Conservation (phyloP, 192 early-diverging fungal species). For the Rhizophlyctis rosea region DNA sequence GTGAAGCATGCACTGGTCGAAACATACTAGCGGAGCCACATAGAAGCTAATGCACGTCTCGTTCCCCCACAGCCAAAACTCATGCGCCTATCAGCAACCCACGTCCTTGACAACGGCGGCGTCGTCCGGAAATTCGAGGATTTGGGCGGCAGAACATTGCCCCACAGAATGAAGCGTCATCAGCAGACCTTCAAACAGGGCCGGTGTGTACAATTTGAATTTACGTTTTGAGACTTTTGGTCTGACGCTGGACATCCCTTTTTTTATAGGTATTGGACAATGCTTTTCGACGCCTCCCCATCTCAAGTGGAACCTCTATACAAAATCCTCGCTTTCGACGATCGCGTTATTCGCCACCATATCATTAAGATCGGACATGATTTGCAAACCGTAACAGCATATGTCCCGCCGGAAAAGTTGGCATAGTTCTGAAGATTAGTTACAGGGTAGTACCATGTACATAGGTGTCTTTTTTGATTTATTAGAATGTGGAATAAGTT, state of each 20-base stretch:
- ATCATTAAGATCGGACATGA: slow-evolving; percentile 47
- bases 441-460: no score
- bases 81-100: slow-evolving; percentile 69
- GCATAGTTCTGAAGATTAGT: slow-evolving; percentile 2
- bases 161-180: slow-evolving; percentile 86
- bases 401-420: slow-evolving; percentile 21
- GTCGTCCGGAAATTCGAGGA: slow-evolving; percentile 82
- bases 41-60: no score
- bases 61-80: no score
- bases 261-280: slow-evolving; percentile 32
- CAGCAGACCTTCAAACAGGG: slow-evolving; percentile 56
- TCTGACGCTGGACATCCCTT: slow-evolving; percentile 2
- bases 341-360: slow-evolving; percentile 47
- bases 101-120: slow-evolving; percentile 79
- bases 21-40: no score
- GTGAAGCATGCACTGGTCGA: no score
- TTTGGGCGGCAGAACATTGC: slow-evolving; percentile 63
- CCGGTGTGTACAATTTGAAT: slow-evolving; percentile 28
- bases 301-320: slow-evolving; percentile 29
- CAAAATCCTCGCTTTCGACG: slow-evolving; percentile 37
- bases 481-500: no score
- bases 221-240: slow-evolving; percentile 21
- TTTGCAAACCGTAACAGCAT: slow-evolving; percentile 28
- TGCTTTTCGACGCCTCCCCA: slow-evolving; percentile 48
- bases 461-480: no score